Evolutionary conservation across 306 rosid species (phyloP), one percentile per base, ranked within the genome.

Genomic region (Malus fusca): DNA sequence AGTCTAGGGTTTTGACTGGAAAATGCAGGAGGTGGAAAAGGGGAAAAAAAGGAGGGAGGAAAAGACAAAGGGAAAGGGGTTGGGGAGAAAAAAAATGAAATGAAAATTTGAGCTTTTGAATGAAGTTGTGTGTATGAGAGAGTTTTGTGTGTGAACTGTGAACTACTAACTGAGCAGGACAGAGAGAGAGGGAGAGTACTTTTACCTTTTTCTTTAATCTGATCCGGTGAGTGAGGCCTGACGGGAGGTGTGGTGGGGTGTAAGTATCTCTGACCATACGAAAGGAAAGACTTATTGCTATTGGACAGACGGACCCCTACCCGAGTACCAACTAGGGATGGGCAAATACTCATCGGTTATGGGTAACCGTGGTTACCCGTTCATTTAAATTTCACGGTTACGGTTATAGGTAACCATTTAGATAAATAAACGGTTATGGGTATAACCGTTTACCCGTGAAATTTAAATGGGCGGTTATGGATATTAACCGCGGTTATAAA

Each of bases 1-100:
- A 88, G 84, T 82, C 89, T 88, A 90, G 93, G 97, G 93, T 83
- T 95, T 90, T 87, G 90, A 82, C 67, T 78, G 81, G 81, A 67
- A 78, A 89, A 83, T 83, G 90, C 84, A 84, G 93, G 46, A 62
- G 71, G 73, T 51, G 87, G 72, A 82, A 85, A 85, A 61, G 80
- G 74, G 48, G 64, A 44, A 68, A 72, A 79, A 51, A 82, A 52
- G 40, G 40, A 40, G 53, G 71, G 79, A 75, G 77, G 67, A 72
- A 77, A 68, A 14, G 40, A 76, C 67, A 62, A 77, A 75, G 78
- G 28, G 28, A 58, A 11, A 63, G 30, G 55, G 17, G 64, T 59
- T 33, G 42, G 17, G 66, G 68, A 42, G 23, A 63, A 55, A 86
- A 82, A 75, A 86, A 82, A 75, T 75, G 79, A 82, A 82, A 14